Conservation (phyloP, 2,329 filamentous ascomycete species). For the Fusarium citri region DNA sequence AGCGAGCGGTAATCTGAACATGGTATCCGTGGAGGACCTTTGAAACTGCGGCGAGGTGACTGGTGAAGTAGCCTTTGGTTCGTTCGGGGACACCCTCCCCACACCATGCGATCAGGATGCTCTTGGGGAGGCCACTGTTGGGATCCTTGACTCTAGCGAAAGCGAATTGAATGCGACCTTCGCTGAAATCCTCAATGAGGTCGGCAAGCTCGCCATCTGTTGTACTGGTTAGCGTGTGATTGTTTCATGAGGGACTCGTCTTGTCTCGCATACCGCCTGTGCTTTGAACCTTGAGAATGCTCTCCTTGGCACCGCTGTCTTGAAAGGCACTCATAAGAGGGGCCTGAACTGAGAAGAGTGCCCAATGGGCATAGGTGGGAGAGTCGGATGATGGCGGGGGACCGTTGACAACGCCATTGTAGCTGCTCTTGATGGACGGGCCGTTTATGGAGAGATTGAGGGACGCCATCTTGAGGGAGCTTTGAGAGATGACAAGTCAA, state of each 20-base stretch:
- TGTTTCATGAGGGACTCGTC: not conserved
- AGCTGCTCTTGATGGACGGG: conserved; percentile 86
- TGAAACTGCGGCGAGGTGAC: conserved; percentile 87
- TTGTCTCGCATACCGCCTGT: conserved; percentile 75
- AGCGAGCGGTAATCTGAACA: conserved; percentile 95
- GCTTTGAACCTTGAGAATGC: conserved; percentile 91
- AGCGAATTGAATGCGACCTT: conserved; percentile 95
- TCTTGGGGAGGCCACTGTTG: conserved; percentile 89
- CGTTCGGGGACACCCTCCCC: conserved; percentile 97
- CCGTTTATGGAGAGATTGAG: conserved; percentile 84
- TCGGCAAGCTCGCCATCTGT: conserved; percentile 91
- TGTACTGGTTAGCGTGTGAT: conserved; percentile 34
- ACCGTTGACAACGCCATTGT: conserved; percentile 68
- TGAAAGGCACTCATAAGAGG: conserved; percentile 95
- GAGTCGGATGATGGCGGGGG: conserved; percentile 68
- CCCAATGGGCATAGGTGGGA: conserved; percentile 91
- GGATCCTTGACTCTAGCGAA: conserved; percentile 97
- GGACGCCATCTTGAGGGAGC: conserved; percentile 72
- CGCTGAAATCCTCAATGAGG: conserved; percentile 94
- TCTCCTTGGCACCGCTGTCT: conserved; percentile 87
- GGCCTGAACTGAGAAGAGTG: conserved; percentile 90
- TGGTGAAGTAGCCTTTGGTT: conserved; percentile 98
- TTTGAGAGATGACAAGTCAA: conserved; percentile 23
- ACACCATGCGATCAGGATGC: conserved; percentile 94
- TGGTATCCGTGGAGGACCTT: conserved; percentile 97